Evolutionary conservation across 2,329 filamentous ascomycete species (phyloP), one percentile per base, ranked within the genome.

Genomic region (Myriosclerotinia duriaeana): DNA sequence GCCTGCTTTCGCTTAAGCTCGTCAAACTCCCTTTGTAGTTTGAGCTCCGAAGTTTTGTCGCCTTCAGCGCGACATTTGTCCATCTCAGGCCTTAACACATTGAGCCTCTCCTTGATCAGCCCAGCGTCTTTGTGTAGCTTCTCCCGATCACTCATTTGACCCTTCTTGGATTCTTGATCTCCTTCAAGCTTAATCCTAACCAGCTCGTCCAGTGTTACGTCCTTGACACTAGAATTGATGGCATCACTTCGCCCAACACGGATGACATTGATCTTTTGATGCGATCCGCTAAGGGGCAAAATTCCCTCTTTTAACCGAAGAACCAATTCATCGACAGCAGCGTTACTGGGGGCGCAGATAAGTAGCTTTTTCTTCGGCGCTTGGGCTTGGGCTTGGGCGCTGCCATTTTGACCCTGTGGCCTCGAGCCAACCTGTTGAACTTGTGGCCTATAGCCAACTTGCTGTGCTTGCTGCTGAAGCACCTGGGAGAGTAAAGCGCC

Each of bases 331-430:
- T 99, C 95, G 7, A 99, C 95, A 42, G 95, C 95, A 8, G 95
- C 95, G 78, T 99, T 99, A 83, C 93, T 98, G 17, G 95, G 95
- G n/a, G 95, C 95, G 75, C 95, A 99, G 34, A 99, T 92, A 36
- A 99, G 84, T 36, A 99, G 83, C 78, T 98, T 99, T 79, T 96
- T 97, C 2, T 85, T 81, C 22, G 71, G 73, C 11, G 46, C 53
- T 52, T 65, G 56, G 69, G 74, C 77, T 72, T 76, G 77, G 69
- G 71, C 73, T 67, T 76, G 71, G 71, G 72, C 76, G 74, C 20
- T 77, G 38, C 59, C 58, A 74, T 65, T 76, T 76, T 69, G 74
- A 70, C 53, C 73, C 72, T 64, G 75, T 71, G 79, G 70, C 60
- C 67, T 71, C n/a, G 73, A 78, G 55, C 67, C 68, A 38, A 55